Percentiles rank a stretch among this genome's conserved stretches.
Evolutionary conservation across 805 yeast species (phyloP).

Genomic region (Teunomyces lycoperdinae): DNA sequence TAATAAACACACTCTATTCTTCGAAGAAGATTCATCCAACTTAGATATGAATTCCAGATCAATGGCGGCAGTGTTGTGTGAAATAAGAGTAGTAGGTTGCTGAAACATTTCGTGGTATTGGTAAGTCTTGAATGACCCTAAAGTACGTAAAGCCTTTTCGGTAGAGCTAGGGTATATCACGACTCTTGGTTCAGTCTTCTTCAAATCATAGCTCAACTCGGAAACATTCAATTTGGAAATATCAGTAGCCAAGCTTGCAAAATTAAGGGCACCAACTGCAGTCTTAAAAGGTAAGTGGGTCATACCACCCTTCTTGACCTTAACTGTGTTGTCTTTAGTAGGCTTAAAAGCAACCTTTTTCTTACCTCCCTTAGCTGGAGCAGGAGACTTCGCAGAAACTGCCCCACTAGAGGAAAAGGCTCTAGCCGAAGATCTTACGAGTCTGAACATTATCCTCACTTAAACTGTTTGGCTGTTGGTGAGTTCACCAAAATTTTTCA

Average conservation of each 20-base stretch:
- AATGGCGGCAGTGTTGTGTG: slow-evolving; percentile 44
- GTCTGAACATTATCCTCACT: slow-evolving; percentile 1
- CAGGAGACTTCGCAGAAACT: slow-evolving; percentile 7
- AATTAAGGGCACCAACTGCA: slow-evolving; percentile 33
- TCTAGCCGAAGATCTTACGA: slow-evolving; percentile 3
- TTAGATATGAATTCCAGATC: slow-evolving; percentile 38
- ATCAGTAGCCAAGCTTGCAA: slow-evolving; percentile 31
- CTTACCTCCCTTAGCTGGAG: slow-evolving; percentile 17
- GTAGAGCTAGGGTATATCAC: slow-evolving; percentile 39
- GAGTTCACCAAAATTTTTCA: slow-evolving; percentile 5
- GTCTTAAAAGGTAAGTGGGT: slow-evolving; percentile 38
- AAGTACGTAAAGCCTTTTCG: slow-evolving; percentile 42
- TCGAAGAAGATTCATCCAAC: slow-evolving; percentile 28
- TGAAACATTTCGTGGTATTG: slow-evolving; percentile 68
- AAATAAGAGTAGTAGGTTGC: slow-evolving; percentile 57
- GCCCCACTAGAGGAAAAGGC: slow-evolving; percentile 5
- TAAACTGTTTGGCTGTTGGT: background rate
- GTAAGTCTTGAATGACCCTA: slow-evolving; percentile 64
- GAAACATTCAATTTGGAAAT: slow-evolving; percentile 14
- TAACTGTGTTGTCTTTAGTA: slow-evolving; percentile 13
- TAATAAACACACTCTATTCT: slow-evolving; percentile 52
- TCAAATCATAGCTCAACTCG: slow-evolving; percentile 11
- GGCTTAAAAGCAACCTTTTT: slow-evolving; percentile 20
- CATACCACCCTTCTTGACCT: slow-evolving; percentile 39
- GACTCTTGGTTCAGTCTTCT: slow-evolving; percentile 14